Evolutionary conservation across 208 protist genomes (phyloP).

Genomic region (Naegleria gruberi): DNA sequence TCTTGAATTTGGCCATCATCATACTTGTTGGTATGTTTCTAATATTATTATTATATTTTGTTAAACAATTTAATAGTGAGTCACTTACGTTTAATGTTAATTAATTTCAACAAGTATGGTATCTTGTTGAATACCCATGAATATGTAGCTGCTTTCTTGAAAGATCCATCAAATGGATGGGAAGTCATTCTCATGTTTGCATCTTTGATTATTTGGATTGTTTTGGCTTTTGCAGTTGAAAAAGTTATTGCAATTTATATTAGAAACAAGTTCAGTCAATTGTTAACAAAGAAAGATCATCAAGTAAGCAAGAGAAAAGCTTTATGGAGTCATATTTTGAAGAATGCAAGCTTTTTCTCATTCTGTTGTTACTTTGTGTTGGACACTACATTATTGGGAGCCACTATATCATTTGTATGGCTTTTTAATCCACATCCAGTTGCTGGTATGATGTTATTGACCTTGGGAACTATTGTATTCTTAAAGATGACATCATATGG

Average conservation of each 20-base stretch:
- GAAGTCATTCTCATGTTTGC: background rate
- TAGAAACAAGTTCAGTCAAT: background rate
- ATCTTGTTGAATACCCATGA: slow-evolving; percentile 16
- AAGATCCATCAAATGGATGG: slow-evolving; percentile 6
- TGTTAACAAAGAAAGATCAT: background rate
- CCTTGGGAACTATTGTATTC: slow-evolving; percentile 23
- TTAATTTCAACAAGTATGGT: slow-evolving; percentile 27
- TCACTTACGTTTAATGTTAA: slow-evolving; percentile 15
- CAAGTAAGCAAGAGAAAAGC: background rate
- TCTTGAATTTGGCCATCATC: slow-evolving; percentile 25
- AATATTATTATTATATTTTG: background rate
- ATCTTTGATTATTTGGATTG: slow-evolving; percentile 11
- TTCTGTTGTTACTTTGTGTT: slow-evolving; percentile 11
- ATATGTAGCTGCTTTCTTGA: background rate
- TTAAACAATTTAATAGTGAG: background rate
- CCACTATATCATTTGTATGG: background rate
- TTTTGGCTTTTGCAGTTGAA: slow-evolving; percentile 8
- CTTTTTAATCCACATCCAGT: background rate
- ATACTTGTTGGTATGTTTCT: slow-evolving; percentile 2
- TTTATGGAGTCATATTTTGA: background rate
- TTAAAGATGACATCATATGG: slow-evolving; percentile 28
- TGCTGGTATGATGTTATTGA: background rate
- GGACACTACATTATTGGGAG: background rate
- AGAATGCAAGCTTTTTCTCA: background rate
- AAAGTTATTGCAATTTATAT: background rate